Evolutionary conservation across 2,329 filamentous ascomycete genomes (phyloP), one percentile per base, ranked within the genome.

Genomic region (Aspergillus nomiae): DNA sequence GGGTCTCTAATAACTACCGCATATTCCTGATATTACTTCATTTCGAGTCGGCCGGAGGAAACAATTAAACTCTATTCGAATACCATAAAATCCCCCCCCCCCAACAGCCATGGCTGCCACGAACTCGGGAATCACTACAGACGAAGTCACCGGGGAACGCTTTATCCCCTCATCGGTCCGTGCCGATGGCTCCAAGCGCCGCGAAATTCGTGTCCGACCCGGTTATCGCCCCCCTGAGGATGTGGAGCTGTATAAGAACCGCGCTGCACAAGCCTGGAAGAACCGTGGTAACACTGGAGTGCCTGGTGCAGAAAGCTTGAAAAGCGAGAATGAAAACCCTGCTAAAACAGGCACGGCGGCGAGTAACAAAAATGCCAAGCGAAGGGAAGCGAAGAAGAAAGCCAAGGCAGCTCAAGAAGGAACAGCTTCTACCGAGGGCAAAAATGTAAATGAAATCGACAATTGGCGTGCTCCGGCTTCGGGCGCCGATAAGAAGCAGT

Each of bases 221-320:
- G 96, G 95, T 59, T 99, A 97, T 80, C 89, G 89, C 38, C 96
- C 95, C 1, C 92, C 94, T 0, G 95, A 99, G 80, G 95, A 99
- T 78, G 90, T 98, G 67, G 93, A 97, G 75, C 84, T 97, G 53
- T 99, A 99, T 86, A 96, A 93, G 82, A 97, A 96, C 78, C 89
- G 92, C 62, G 93, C 90, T 1, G 94, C 94, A 56, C 91, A 95
- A 76, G 88, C 87, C 56, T 97, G 91, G 81, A 92, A 92, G 74
- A 92, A 87, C 70, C 88, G 92, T 58, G 87, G 86, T 30, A 85
- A 82, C 65, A 88, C 86, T 62, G 90, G 86, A 26, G 86, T 97
- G 5, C 92, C 92, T 4, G 94, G 94, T 28, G 91, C 92, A 1
- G 86, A 87, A 59, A 71, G 73, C 3, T 66, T 83, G 64, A 86